A percentile compares a stretch with the other conserved stretches of the same genome.
Conservation (phyloP, 371 early-diverging fungal species). For the Mortierella sp. region DNA sequence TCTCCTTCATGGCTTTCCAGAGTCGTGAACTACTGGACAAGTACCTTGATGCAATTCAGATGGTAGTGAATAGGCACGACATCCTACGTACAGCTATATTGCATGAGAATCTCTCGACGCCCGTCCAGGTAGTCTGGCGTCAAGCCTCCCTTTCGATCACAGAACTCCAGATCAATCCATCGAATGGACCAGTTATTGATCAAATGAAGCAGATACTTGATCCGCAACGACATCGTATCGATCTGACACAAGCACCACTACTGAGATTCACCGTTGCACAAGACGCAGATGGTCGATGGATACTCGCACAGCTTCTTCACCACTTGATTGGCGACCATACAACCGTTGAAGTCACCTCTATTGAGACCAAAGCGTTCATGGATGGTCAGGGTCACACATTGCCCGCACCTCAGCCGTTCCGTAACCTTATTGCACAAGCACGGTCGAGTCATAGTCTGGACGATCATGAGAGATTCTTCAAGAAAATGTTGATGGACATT, state of each 20-base stretch:
- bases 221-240: not conserved
- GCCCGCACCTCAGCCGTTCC: constrained; percentile 16
- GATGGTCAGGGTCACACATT: constrained; percentile 9
- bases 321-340: constrained; percentile 19
- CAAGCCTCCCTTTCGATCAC: constrained; percentile 4
- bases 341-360: not conserved
- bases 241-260: constrained; percentile 14
- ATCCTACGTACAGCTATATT: constrained; percentile 13
- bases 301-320: constrained; percentile 7
- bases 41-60: constrained; percentile 7
- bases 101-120: constrained; percentile 14
- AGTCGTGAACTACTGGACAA: constrained; percentile 3
- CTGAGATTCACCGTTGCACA: constrained; percentile 2
- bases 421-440: constrained; percentile 22
- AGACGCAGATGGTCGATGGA: constrained; percentile 11
- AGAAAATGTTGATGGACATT: constrained; percentile 17
- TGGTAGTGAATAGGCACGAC: constrained; percentile 16
- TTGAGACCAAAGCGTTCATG: constrained; percentile 13
- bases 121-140: constrained; percentile 20
- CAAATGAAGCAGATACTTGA: constrained; percentile 5
- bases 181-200: constrained; percentile 5
- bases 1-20: not conserved
- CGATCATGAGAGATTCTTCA: constrained; percentile 8
- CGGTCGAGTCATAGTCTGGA: constrained; percentile 4
- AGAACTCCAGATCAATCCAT: constrained; percentile 7